phyloP scores from a whole-genome alignment of 2,329 filamentous ascomycete genomes.

The Pseudocercospora fijiensis region DNA sequence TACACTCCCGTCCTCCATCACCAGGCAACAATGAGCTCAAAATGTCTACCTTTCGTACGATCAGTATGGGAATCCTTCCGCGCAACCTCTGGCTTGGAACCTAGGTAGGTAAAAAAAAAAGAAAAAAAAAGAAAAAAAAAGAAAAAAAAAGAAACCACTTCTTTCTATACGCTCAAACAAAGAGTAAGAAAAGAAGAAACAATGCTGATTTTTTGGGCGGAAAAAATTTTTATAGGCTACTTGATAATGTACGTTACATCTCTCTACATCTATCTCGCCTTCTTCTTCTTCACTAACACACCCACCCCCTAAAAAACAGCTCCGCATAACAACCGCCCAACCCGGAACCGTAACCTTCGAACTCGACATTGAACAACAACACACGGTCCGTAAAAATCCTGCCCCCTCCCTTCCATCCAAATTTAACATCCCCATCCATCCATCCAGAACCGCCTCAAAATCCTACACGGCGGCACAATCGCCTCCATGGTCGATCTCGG shows the following conservation, averaged over 20 bases:
- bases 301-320: conserved; percentile 45
- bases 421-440: neutral
- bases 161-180: no score
- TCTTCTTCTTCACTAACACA: neutral
- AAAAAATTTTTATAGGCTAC: conserved; percentile 41
- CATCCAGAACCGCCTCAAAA: conserved; percentile 69
- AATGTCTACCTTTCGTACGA: conserved; percentile 34
- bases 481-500: conserved; percentile 71
- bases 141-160: no score
- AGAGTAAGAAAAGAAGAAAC: no score
- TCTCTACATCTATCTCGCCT: neutral
- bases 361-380: conserved; percentile 69
- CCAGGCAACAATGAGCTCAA: conserved; percentile 23
- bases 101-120: no score
- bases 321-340: conserved; percentile 64
- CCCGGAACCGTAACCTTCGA: conserved; percentile 73
- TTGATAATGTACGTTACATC: conserved; percentile 39
- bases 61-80: conserved; percentile 63
- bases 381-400: conserved; percentile 58
- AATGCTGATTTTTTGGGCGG: neutral
- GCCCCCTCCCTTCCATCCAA: neutral
- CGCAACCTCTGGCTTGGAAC: conserved; percentile 81
- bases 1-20: neutral
- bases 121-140: neutral
- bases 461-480: conserved; percentile 75